phyloP scores from a whole-genome alignment of 805 yeast species.

The Wickerhamomyces rabaulensis region DNA sequence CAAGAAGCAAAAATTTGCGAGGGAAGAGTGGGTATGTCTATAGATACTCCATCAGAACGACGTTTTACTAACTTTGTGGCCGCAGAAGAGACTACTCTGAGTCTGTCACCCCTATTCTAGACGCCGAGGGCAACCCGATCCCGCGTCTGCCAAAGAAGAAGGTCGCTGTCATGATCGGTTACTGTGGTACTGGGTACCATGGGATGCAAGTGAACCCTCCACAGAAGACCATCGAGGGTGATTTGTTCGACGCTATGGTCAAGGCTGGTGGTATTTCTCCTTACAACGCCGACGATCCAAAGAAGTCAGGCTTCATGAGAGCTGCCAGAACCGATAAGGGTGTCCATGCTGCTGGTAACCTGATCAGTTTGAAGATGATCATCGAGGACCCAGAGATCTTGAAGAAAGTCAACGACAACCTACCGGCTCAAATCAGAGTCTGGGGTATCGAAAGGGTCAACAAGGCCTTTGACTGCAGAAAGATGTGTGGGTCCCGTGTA shows the following conservation, averaged over 20 bases:
- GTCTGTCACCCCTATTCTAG: conserved; percentile 31
- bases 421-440: conserved; percentile 84
- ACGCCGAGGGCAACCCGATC: conserved; percentile 58
- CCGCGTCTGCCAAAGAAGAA: conserved; percentile 79
- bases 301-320: conserved; percentile 81
- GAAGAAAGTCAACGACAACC: conserved; percentile 60
- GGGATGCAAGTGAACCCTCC: conserved; percentile 96
- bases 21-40: conserved; percentile 24
- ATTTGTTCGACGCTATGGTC: conserved; percentile 74
- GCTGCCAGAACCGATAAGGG: conserved; percentile 93
- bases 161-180: conserved; percentile 87
- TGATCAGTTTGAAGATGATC: conserved; percentile 76
- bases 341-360: conserved; percentile 96
- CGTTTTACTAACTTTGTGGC: conserved; percentile 7
- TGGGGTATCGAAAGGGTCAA: conserved; percentile 93
- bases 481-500: conserved; percentile 91
- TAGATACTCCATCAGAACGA: not conserved
- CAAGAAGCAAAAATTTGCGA: conserved; percentile 16
- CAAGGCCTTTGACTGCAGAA: conserved; percentile 89
- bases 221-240: conserved; percentile 85
- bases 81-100: conserved; percentile 14
- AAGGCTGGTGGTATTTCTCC: conserved; percentile 84
- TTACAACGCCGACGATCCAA: conserved; percentile 83
- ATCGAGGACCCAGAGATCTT: conserved; percentile 70
- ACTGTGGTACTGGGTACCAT: conserved; percentile 94